These are phyloP conservation scores for Lepiota venenata DNA, from an alignment of 768 basidiomycete genomes.

Conservation along the genomic window DNA sequence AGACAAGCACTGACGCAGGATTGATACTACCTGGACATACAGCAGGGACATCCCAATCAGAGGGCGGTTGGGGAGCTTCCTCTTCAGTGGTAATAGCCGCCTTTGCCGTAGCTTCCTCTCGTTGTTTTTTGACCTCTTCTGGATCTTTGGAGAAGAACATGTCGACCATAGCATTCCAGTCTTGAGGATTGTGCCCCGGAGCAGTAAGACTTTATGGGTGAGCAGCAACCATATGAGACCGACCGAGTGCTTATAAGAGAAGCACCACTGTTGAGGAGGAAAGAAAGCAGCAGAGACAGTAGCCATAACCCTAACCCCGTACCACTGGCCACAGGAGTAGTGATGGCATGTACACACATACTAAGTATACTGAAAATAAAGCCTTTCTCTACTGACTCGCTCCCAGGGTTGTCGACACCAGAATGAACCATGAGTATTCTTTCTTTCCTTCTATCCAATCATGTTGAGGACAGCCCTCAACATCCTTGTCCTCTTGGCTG, in stretches of 20 bases:
- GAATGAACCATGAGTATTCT: neutral
- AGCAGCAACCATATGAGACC: constrained; percentile 98
- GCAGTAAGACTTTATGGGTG: constrained; percentile 93
- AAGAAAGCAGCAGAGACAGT: no score
- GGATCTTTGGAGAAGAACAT: constrained; percentile 99
- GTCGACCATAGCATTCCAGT: constrained; percentile 98
- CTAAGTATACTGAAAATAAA: no score
- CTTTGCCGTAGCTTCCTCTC: constrained; percentile 90
- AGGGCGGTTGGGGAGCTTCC: constrained; percentile 37
- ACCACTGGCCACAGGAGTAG: no score
- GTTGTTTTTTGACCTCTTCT: constrained; percentile 97
- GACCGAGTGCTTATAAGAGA: constrained; percentile 93
- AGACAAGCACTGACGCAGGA: constrained; percentile 59
- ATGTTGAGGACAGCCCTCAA: constrained; percentile 21
- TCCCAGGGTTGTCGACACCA: no score
- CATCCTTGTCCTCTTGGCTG: constrained; percentile 30
- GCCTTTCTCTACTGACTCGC: no score
- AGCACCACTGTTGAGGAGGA: neutral
- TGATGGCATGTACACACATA: neutral
- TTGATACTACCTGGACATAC: constrained; percentile 75
- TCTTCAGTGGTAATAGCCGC: constrained; percentile 51
- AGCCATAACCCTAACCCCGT: no score
- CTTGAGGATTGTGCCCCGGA: constrained; percentile 91
- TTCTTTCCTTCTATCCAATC: neutral
- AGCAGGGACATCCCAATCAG: constrained; percentile 76